phyloP scores from a whole-genome alignment of 495 filamentous ascomycete genomes.

The Xylaria sp. region DNA sequence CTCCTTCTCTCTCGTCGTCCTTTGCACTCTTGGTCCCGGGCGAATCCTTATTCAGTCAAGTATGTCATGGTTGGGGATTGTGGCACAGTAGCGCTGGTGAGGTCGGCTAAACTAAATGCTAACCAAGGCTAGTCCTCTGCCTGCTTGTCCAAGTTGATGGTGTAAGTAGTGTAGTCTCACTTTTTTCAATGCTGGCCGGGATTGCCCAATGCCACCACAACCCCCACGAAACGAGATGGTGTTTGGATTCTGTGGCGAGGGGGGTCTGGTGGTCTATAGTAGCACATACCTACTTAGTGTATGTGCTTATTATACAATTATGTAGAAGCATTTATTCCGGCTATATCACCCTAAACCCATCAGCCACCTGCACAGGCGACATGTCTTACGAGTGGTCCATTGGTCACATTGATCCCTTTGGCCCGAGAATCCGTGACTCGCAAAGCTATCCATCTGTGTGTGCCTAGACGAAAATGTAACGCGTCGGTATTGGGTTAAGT shows the following conservation, averaged over 20 bases:
- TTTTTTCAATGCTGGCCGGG: neutral
- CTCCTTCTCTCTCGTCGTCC: constrained; percentile 7
- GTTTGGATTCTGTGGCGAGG: neutral
- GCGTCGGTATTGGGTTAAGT: neutral
- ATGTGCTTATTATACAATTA: neutral
- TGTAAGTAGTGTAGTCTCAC: neutral
- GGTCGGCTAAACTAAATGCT: constrained; percentile 1
- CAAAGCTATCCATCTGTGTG: neutral
- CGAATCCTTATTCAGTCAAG: neutral
- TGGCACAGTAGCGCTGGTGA: neutral
- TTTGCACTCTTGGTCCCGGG: neutral
- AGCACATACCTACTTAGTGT: neutral
- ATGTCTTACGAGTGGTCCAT: neutral
- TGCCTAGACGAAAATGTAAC: neutral
- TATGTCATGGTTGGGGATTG: neutral
- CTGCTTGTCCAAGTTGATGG: neutral
- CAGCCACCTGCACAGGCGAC: neutral
- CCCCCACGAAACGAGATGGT: neutral
- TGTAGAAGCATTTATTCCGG: neutral
- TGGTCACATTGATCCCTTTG: neutral
- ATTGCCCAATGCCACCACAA: constrained; percentile 1
- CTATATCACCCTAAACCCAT: neutral
- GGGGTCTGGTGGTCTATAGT: neutral
- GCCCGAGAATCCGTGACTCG: neutral
- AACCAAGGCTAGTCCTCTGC: neutral